Conservation (phyloP, 805 yeast genomes). For the Metschnikowia santaceciliae region DNA sequence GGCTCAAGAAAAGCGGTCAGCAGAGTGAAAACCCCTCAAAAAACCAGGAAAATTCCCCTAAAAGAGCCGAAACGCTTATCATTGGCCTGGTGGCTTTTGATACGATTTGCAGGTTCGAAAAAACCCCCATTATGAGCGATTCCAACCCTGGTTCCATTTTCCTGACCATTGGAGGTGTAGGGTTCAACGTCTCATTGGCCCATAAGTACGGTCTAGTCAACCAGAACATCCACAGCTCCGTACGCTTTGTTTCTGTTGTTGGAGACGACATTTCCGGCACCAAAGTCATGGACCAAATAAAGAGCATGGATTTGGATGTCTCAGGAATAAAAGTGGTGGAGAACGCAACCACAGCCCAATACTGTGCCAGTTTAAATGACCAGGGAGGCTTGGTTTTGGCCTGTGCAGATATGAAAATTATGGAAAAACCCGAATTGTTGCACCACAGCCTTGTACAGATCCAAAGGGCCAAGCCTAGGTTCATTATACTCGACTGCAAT, state of each 20-base stretch:
- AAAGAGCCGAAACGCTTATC: conserved; percentile 36
- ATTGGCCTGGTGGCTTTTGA: conserved; percentile 80
- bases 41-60: not conserved
- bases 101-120: conserved; percentile 49
- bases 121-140: conserved; percentile 39
- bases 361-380: conserved; percentile 60
- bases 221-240: conserved; percentile 7
- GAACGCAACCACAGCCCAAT: conserved; percentile 55
- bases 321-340: conserved; percentile 37
- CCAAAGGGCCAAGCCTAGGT: conserved; percentile 38
- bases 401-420: conserved; percentile 78
- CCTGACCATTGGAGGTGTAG: conserved; percentile 79
- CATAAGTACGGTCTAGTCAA: conserved; percentile 30
- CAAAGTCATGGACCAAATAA: conserved; percentile 30
- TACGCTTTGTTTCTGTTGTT: conserved; percentile 53
- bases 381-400: conserved; percentile 69
- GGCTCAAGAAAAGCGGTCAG: not conserved
- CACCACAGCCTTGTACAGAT: conserved; percentile 39
- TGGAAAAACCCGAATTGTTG: conserved; percentile 44
- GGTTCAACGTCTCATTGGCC: conserved; percentile 72
- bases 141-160: conserved; percentile 67
- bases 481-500: conserved; percentile 67
- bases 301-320: conserved; percentile 23
- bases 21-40: not conserved
- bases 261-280: conserved; percentile 58